phyloP scores from a whole-genome alignment of 352 stramenopile species.

The Phytopythium cucurbitacearum region DNA sequence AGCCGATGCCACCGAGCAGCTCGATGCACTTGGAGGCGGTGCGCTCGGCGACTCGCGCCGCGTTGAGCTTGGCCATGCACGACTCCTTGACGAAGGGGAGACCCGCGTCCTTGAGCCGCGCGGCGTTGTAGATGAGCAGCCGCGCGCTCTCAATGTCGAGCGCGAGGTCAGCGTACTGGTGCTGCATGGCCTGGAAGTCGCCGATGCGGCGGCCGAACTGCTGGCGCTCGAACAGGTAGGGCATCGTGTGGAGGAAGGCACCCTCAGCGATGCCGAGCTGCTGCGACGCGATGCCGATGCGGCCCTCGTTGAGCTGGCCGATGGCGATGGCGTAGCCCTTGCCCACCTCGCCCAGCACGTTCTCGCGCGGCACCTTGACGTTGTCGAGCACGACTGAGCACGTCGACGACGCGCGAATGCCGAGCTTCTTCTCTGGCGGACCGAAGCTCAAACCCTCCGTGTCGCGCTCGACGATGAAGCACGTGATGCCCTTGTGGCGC shows the following conservation, averaged over 20 bases:
- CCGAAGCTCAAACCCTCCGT: constrained; percentile 86
- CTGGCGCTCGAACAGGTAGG: constrained; percentile 90
- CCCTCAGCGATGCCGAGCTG: constrained; percentile 93
- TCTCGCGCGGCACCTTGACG: constrained; percentile 82
- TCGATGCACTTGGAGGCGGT: constrained; percentile 91
- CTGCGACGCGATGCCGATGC: constrained; percentile 95
- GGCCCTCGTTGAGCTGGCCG: constrained; percentile 89
- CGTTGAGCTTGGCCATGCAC: constrained; percentile 93
- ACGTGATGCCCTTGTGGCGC: constrained; percentile 95
- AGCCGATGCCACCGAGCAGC: constrained; percentile 90
- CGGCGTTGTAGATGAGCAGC: constrained; percentile 91
- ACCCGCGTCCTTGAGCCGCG: constrained; percentile 87
- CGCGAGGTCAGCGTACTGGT: constrained; percentile 91
- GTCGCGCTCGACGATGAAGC: constrained; percentile 92
- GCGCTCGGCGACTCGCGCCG: constrained; percentile 89
- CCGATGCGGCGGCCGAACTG: constrained; percentile 92
- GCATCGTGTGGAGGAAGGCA: constrained; percentile 89
- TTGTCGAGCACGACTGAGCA: constrained; percentile 90
- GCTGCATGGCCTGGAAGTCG: constrained; percentile 93
- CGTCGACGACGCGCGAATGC: constrained; percentile 91
- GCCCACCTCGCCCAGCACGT: constrained; percentile 88
- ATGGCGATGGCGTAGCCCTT: constrained; percentile 95
- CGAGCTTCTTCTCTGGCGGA: constrained; percentile 93
- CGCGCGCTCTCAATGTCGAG: constrained; percentile 88
- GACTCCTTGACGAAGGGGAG: constrained; percentile 91